Base-by-base conservation (phyloP, 495 filamentous ascomycete genomes). In the Aspergillus leporis region DNA sequence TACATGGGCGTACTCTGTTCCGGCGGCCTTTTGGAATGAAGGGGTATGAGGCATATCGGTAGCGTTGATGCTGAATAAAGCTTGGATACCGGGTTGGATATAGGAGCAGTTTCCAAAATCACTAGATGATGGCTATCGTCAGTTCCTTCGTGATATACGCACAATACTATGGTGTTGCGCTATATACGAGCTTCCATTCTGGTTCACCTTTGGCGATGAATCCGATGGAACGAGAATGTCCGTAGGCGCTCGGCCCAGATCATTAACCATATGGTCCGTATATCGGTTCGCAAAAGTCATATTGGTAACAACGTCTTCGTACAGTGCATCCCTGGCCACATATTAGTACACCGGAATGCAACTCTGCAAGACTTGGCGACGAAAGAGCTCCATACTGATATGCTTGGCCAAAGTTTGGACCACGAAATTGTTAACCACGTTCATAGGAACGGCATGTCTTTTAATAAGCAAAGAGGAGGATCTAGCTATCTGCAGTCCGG, bases 261-360 rank as follows among this genome's bases (percentile, higher is more conserved):
- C 74, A 3, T 66, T 56, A 4, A 69, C 77, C 65, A 77, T 83
- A 54, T 79, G 74, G 6, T 66, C 53, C 14, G 66, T 59, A 56
- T 83, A 85, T 7, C 62, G 63, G 16, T 61, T 62, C 7, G 70
- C 81, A 19, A 86, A 70, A 31, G 77, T 62, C 7, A 73, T 67
- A 53, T 85, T 85, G 0, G 80, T 78, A 4, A 81, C 73, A 59
- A 84, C 79, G 66, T 85, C 80, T 25, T 71, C 69, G 53, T 85
- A 85, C 16, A 60, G 6, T 64, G 73, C 58, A 63, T 66, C 28
- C 68, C 70, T 31, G 58, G 47, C 3, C 6, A 45, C 41, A 7
- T 45, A 14, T 45, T 21, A 45, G 41, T n/a, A n/a, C n/a, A n/a
- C n/a, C n/a, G n/a, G n/a, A n/a, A n/a, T n/a, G n/a, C n/a, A n/a